Evolutionary conservation across 1,284 basidiomycete species (phyloP).

Genomic region (Rhodotorula mucilaginosa): DNA sequence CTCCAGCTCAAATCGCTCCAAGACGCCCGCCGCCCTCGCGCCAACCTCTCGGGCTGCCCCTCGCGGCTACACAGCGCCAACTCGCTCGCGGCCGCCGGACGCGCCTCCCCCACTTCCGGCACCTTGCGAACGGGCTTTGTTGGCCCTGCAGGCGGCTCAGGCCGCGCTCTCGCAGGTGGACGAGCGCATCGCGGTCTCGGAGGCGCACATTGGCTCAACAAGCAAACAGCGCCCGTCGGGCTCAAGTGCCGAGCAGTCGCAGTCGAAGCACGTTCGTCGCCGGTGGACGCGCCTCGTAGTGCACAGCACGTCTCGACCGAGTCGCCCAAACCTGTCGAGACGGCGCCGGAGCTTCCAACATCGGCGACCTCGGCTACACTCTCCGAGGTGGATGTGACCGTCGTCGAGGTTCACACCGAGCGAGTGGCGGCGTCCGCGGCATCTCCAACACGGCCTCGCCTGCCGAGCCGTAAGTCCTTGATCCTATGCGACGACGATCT

Average conservation of each 20-base stretch:
- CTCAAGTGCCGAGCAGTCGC: neutral
- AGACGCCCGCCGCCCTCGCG: slow-evolving; percentile 19
- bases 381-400: no score
- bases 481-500: neutral
- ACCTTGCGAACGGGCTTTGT: neutral
- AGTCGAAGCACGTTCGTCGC: neutral
- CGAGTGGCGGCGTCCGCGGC: neutral
- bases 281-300: neutral
- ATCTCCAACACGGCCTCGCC: neutral
- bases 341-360: no score
- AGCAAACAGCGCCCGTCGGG: no score
- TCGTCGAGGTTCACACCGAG: neutral
- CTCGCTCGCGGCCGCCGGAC: neutral
- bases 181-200: neutral
- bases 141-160: neutral
- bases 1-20: slow-evolving; percentile 12
- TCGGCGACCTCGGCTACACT: no score
- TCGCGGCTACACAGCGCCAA: neutral
- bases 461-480: neutral
- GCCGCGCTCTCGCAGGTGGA: neutral
- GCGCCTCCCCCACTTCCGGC: neutral
- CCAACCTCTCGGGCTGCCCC: neutral
- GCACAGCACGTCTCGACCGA: neutral
- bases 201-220: neutral
- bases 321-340: no score